These are phyloP conservation scores for Chaetomium sp. DNA, from an alignment of 2,329 filamentous ascomycete genomes.

Conservation along the genomic window DNA sequence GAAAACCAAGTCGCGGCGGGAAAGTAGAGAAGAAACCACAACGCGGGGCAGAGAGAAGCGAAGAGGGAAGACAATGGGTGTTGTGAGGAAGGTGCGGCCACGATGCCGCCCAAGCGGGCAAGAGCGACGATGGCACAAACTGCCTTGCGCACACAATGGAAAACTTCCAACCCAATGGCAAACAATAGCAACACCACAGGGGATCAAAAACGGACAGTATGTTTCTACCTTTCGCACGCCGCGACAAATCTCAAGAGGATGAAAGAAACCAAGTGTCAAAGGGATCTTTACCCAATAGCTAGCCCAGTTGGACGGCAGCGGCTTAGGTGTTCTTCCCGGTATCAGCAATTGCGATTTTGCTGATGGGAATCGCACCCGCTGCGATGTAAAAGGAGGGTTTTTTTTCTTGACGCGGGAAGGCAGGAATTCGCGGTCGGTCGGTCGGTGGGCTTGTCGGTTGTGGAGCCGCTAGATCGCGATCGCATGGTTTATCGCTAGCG, in stretches of 20 bases:
- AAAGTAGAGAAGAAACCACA: not conserved
- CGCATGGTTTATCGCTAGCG: slow-evolving; percentile 26
- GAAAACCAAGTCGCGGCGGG: slow-evolving; percentile 2
- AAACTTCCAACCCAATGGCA: slow-evolving; percentile 13
- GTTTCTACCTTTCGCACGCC: slow-evolving; percentile 14
- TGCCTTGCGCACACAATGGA: slow-evolving; percentile 11
- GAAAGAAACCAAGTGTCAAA: slow-evolving; percentile 17
- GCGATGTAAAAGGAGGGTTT: not conserved
- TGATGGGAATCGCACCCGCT: slow-evolving; percentile 3
- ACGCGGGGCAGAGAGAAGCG: not conserved
- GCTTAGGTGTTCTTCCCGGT: slow-evolving; percentile 9
- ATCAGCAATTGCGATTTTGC: slow-evolving; percentile 1
- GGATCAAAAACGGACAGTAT: slow-evolving; percentile 1
- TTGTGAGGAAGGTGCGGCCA: slow-evolving; percentile 1
- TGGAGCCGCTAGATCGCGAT: slow-evolving; percentile 23
- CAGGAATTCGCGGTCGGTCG: slow-evolving; percentile 18
- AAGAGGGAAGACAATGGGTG: slow-evolving; percentile 1
- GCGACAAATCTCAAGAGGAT: slow-evolving; percentile 9
- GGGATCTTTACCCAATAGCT: slow-evolving; percentile 23
- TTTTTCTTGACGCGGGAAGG: slow-evolving; percentile 11
- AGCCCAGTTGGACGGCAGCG: slow-evolving; percentile 15
- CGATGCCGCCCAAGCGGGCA: not conserved
- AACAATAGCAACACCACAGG: slow-evolving; percentile 3
- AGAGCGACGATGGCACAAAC: slow-evolving; percentile 8
- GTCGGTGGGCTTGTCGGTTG: slow-evolving; percentile 16